A percentile compares a stretch with the other conserved stretches of the same genome.
phyloP scores from a whole-genome alignment of 192 early-diverging fungal species.

The Coemansia sp. region DNA sequence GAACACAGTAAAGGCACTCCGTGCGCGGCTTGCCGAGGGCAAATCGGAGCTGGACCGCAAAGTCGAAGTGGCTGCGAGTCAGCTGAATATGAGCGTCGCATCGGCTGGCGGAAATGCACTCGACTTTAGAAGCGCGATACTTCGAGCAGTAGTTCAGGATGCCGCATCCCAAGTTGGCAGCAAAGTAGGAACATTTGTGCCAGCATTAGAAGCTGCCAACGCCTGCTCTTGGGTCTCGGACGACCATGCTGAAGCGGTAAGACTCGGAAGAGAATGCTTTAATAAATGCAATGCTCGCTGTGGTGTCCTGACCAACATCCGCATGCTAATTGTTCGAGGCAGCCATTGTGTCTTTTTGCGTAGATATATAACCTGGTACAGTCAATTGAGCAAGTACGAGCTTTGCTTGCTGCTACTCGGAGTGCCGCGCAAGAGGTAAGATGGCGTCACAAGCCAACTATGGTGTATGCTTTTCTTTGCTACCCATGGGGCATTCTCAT shows the following conservation, averaged over 20 bases:
- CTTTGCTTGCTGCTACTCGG: background rate
- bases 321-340: background rate
- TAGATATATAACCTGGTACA: slow-evolving; percentile 4
- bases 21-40: background rate
- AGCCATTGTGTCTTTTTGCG: background rate
- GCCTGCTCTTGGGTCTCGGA: slow-evolving; percentile 10
- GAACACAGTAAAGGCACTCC: slow-evolving; percentile 2
- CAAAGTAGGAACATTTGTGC: background rate
- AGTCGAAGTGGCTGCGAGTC: slow-evolving; percentile 31
- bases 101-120: slow-evolving; percentile 1
- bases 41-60: slow-evolving; percentile 17
- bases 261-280: background rate
- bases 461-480: background rate
- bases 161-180: slow-evolving; percentile 14
- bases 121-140: slow-evolving; percentile 11
- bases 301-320: background rate
- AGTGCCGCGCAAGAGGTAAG: slow-evolving; percentile 3
- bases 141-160: slow-evolving; percentile 22
- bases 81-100: slow-evolving; percentile 25
- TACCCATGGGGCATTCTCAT: background rate
- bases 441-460: background rate
- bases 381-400: slow-evolving; percentile 1
- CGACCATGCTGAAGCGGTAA: slow-evolving; percentile 21
- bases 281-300: slow-evolving; percentile 1
- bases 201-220: slow-evolving; percentile 1